Percentiles rank a stretch among this genome's conserved stretches.
Evolutionary conservation across 805 yeast species (phyloP).

Genomic region (Kodamaea hsintzibuensis): DNA sequence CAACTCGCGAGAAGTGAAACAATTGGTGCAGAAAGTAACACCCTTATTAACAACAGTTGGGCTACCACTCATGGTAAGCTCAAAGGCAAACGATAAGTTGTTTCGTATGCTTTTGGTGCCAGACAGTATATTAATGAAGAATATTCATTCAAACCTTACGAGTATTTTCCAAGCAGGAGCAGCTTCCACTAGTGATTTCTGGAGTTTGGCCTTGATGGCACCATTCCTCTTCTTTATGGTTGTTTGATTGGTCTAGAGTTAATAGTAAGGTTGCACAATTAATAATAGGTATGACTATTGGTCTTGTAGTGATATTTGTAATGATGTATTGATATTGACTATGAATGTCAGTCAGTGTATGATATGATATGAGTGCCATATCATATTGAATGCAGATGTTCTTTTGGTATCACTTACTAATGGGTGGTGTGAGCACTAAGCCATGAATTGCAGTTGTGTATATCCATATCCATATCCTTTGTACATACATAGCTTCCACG

Average conservation of each 20-base stretch:
- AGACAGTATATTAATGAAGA: not conserved
- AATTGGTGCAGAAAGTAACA: constrained; percentile 4
- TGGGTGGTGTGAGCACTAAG: too few species aligned
- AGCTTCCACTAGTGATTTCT: not conserved
- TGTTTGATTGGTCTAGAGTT: too few species aligned
- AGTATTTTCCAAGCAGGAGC: not conserved
- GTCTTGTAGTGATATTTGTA: not conserved
- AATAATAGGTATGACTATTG: not conserved
- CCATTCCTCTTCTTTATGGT: not conserved
- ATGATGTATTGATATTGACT: too few species aligned
- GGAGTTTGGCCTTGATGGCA: not conserved
- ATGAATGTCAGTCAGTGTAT: too few species aligned
- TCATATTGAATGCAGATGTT: too few species aligned
- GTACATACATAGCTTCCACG: too few species aligned
- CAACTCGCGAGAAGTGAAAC: constrained; percentile 1
- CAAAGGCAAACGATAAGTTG: not conserved
- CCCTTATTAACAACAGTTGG: not conserved
- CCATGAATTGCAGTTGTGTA: too few species aligned
- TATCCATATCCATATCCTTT: too few species aligned
- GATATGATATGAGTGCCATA: too few species aligned
- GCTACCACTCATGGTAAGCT: not conserved
- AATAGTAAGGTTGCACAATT: not conserved
- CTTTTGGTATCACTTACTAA: too few species aligned
- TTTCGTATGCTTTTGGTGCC: not conserved
- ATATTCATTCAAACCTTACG: not conserved